phyloP scores from a whole-genome alignment of 2,329 filamentous ascomycete genomes.

The Bipolaris cookei region DNA sequence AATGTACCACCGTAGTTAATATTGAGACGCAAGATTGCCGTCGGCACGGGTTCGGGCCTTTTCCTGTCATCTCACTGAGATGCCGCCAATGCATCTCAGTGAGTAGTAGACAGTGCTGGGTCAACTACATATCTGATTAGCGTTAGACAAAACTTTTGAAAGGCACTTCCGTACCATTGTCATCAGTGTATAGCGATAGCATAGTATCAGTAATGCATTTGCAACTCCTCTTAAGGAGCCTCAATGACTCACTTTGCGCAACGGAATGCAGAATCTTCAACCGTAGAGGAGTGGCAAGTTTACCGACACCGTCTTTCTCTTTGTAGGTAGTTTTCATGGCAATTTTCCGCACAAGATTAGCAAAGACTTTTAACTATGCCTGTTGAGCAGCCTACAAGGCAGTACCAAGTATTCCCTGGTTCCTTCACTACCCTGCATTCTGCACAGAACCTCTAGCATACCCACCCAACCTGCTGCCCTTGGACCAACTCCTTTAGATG shows the following conservation, averaged over 20 bases:
- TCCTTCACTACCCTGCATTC: conserved; percentile 2
- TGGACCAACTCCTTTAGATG: background rate
- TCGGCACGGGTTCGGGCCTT: conserved; percentile 7
- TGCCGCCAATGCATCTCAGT: background rate
- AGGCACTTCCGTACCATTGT: background rate
- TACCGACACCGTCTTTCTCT: conserved; percentile 1
- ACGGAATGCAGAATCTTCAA: background rate
- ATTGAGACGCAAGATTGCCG: background rate
- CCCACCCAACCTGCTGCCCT: too few species aligned
- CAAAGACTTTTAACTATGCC: background rate
- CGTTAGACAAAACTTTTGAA: too few species aligned
- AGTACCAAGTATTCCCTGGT: background rate
- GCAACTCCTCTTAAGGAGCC: background rate
- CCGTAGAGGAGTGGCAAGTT: background rate
- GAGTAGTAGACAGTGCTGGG: background rate
- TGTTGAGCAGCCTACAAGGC: background rate
- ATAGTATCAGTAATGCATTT: conserved; percentile 5
- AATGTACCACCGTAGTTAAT: background rate
- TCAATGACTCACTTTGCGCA: background rate
- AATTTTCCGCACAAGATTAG: background rate
- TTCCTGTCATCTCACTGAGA: background rate
- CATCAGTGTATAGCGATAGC: background rate
- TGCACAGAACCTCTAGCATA: background rate
- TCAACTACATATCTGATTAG: background rate
- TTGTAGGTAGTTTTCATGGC: background rate